Percentiles rank a stretch among this genome's conserved stretches.
phyloP scores from a whole-genome alignment of 805 yeast species.

The Hanseniaspora thailandica region DNA sequence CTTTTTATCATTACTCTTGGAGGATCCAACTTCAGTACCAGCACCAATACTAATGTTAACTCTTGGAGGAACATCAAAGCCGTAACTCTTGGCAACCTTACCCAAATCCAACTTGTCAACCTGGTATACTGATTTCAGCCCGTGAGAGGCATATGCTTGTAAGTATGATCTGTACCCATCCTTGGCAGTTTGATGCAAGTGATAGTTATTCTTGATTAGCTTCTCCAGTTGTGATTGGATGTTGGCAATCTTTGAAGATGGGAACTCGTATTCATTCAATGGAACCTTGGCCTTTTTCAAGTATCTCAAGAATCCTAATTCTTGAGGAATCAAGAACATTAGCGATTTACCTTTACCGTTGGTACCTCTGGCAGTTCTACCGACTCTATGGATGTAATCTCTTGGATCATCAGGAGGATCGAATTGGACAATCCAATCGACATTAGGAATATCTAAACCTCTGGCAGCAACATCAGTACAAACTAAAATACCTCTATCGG shows the following conservation, averaged over 20 bases:
- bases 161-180: conserved; percentile 95
- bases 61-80: conserved; percentile 90
- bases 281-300: conserved; percentile 96
- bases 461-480: conserved; percentile 99
- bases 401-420: conserved; percentile 99
- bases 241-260: conserved; percentile 84
- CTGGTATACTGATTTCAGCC: conserved; percentile 89
- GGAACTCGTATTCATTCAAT: conserved; percentile 92
- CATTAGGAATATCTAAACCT: conserved; percentile 96
- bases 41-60: conserved; percentile 94
- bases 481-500: conserved; percentile 80
- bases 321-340: conserved; percentile 90
- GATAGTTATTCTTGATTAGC: conserved; percentile 79
- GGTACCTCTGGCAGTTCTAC: conserved; percentile 95
- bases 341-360: conserved; percentile 83
- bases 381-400: conserved; percentile 97
- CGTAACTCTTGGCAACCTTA: conserved; percentile 91
- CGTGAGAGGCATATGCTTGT: conserved; percentile 96
- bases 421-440: conserved; percentile 97
- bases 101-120: conserved; percentile 88
- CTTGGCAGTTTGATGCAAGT: conserved; percentile 89
- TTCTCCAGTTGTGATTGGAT: conserved; percentile 90
- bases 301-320: conserved; percentile 87
- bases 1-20: conserved; percentile 16
- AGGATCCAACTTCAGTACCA: conserved; percentile 38